Conservation (phyloP, 1,284 basidiomycete species). For the Cryptococcus jaspeensis region DNA sequence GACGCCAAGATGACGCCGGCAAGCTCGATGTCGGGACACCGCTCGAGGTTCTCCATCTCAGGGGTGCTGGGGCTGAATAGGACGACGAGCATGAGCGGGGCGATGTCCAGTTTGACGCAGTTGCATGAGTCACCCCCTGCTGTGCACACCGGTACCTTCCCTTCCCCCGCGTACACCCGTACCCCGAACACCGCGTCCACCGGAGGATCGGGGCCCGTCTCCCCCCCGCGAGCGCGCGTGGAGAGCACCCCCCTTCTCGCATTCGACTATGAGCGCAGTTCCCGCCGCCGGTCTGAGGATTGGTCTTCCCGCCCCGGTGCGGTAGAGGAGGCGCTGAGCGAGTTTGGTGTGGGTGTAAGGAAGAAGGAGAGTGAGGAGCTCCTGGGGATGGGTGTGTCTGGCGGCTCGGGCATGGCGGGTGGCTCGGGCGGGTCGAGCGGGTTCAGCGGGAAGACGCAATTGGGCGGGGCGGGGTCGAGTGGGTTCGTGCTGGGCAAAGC, state of each 20-base stretch:
- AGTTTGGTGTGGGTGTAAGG: constrained; percentile 42
- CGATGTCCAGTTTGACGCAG: constrained; percentile 31
- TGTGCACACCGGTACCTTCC: neutral
- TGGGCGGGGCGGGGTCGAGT: too few species aligned
- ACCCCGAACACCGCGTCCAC: too few species aligned
- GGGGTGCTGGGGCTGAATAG: constrained; percentile 38
- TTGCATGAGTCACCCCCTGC: constrained; percentile 28
- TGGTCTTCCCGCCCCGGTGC: constrained; percentile 40
- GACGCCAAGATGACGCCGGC: constrained; percentile 24
- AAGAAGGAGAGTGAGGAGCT: constrained; percentile 33
- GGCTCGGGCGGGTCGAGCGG: too few species aligned
- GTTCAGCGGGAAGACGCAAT: too few species aligned
- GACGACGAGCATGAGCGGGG: constrained; percentile 28
- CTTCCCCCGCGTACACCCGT: neutral
- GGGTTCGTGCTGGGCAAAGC: too few species aligned
- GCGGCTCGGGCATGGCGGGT: too few species aligned
- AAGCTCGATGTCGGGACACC: constrained; percentile 19
- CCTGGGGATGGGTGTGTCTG: neutral
- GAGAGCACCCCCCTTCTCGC: constrained; percentile 17
- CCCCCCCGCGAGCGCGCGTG: constrained; percentile 20
- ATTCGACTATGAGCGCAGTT: constrained; percentile 2
- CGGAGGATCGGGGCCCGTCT: constrained; percentile 1
- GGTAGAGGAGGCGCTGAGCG: constrained; percentile 36
- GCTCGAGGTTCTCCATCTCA: constrained; percentile 37
- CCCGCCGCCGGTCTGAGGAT: constrained; percentile 34